phyloP scores from a whole-genome alignment of 352 stramenopile genomes.

The Pythium sp. region DNA sequence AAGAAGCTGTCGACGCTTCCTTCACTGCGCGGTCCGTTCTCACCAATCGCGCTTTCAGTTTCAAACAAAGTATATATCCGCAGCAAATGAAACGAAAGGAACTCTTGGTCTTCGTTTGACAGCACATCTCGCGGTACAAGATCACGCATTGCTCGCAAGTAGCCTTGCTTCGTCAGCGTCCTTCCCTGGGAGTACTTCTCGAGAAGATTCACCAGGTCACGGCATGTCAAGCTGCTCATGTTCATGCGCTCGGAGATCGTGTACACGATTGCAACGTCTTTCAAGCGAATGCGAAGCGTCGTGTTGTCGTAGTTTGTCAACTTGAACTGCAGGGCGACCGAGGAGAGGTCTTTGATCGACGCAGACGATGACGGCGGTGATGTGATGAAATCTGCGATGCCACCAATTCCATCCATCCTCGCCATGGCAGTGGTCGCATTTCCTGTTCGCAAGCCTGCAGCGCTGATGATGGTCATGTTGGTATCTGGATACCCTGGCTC shows the following conservation, averaged over 20 bases:
- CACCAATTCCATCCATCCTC: constrained; percentile 53
- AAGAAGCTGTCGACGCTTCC: constrained; percentile 21
- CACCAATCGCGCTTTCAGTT: constrained; percentile 54
- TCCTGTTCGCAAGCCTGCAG: constrained; percentile 32
- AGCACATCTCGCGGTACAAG: constrained; percentile 67
- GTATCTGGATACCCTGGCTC: constrained; percentile 39
- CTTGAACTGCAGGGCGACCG: constrained; percentile 83
- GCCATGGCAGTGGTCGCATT: constrained; percentile 38
- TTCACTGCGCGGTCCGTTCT: constrained; percentile 25
- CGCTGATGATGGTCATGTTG: constrained; percentile 34
- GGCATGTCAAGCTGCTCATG: constrained; percentile 61
- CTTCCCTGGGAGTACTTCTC: constrained; percentile 68
- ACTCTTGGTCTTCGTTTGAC: constrained; percentile 85
- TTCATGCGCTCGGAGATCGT: constrained; percentile 85
- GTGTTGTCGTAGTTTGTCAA: constrained; percentile 85
- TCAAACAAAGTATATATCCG: constrained; percentile 84
- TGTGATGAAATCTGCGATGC: constrained; percentile 60
- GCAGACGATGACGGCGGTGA: constrained; percentile 43
- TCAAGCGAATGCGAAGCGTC: constrained; percentile 73
- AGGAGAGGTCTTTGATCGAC: constrained; percentile 55
- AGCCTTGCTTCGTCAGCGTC: constrained; percentile 69
- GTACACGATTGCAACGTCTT: constrained; percentile 85
- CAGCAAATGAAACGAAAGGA: constrained; percentile 83
- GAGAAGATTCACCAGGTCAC: constrained; percentile 65
- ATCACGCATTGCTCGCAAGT: constrained; percentile 73